Base-by-base conservation (phyloP, 192 early-diverging fungal species). In the Coemansia sp. region DNA sequence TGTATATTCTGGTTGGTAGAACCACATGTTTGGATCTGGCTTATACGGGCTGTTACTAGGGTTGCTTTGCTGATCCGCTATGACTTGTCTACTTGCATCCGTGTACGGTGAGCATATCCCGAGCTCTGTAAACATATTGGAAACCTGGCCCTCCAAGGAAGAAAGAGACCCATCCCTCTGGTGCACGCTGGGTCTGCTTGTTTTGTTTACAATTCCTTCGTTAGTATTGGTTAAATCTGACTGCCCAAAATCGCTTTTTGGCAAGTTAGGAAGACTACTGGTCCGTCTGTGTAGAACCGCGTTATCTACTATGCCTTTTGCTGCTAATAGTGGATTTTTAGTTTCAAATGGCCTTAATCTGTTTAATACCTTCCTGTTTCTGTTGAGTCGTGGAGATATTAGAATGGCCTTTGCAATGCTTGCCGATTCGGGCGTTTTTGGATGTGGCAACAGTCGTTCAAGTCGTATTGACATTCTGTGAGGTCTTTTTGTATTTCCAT, bases 71-170 rank as follows among this genome's bases (percentile, higher is more conserved):
- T 67, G 49, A 12, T 61, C 62, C 37, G 26, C 60, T 6, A 58
- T 32, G 64, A 2, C 18, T 53, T 6, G 18, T 9, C 50, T 11
- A 12, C 50, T 53, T 53, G 32, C 16, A 58, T 65, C 48, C 15
- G 44, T 45, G 23, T 75, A 72, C 37, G 78, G 70, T 32, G 79
- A 73, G 40, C 56, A 18, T 18, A 73, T 38, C 0, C 73, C 79
- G 2, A 81, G 65, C 60, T 76, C 74, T 19, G 43, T 60, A 49
- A 76, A 75, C 79, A 81, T 76, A 4, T 58, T 66, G 1, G 79
- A 81, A 4, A 81, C 74, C 5, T 70, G 70, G 4, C 66, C 79
- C 13, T 81, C 79, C 37, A 81, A 71, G 13, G 56, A 58, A 5
- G 56, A 58, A 40, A 58, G 56, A 40, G 10, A 39, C 16, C 4